Base-by-base conservation (phyloP, 345 rosid species). In the Luvunga scandens region DNA sequence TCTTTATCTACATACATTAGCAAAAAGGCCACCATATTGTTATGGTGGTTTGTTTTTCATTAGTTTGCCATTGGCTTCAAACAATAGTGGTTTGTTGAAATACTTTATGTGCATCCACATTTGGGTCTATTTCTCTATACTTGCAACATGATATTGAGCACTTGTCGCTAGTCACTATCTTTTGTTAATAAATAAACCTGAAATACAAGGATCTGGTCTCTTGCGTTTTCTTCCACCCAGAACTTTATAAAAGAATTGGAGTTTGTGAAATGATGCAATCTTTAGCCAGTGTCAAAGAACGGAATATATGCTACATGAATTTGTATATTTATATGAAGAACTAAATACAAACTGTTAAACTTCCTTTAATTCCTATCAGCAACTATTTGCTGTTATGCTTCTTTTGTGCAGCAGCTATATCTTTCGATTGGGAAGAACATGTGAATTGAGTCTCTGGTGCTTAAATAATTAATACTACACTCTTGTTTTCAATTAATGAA, bases 391-490 rank as follows among this genome's bases (percentile, higher is more conserved):
- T 31, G 3, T 24, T 65, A 31, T 75, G 45, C 61, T 48, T 25
- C 50, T 30, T 64, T 64, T 45, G 30, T 50, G 53, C 75, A 1
- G 63, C 28, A 33, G 19, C 63, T 56, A 34, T 76, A 66, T 38
- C 79, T 39, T 76, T 76, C 36, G 31, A 53, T 76, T 16, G 6
- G 66, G 66, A 56, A 33, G 72, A 66, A 48, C 68, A 28, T 34
- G 9, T 30, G 25, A 69, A 45, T 28, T 64, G 61, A 64, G 10
- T 63, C 3, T 62, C 6, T 75, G 30, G 13, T 66, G 48, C 31
- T 64, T 42, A 9, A 25, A 56, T 38, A 9, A 28, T 28, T 53
- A 25, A 36, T 75, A 21, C 66, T 69, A 57, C 45, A 57, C 45
- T 50, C 30, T 19, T 22, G 6, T 63, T 12, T 64, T 28, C 62